These are phyloP conservation scores for Picea abies DNA, from an alignment of 83 land plant species.

Conservation along the genomic window DNA sequence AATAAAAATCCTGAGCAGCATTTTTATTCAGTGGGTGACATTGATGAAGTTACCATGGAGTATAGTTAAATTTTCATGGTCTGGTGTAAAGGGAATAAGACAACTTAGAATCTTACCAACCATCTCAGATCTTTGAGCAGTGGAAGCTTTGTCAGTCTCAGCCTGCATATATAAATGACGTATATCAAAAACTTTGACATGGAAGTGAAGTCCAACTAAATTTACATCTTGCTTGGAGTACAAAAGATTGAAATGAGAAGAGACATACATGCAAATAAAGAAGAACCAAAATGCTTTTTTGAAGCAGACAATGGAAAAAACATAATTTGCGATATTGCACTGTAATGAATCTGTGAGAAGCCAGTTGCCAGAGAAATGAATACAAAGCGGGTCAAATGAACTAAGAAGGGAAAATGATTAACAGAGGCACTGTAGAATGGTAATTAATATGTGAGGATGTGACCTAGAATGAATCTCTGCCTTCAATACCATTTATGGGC, in stretches of 20 bases:
- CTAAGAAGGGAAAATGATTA: too few relatives aligned
- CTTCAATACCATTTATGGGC: too few relatives aligned
- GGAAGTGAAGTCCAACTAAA: not conserved
- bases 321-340: not conserved
- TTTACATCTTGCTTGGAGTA: not conserved
- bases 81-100: not conserved
- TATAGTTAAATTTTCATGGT: not conserved
- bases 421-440: too few relatives aligned
- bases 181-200: not conserved
- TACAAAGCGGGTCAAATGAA: too few relatives aligned
- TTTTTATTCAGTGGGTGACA: not conserved
- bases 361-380: too few relatives aligned
- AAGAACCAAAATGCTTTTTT: not conserved
- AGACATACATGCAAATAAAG: not conserved
- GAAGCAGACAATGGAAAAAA: not conserved
- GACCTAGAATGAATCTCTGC: too few relatives aligned
- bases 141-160: not conserved
- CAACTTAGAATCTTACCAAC: not conserved
- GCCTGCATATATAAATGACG: conserved; percentile 3
- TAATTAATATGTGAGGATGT: too few relatives aligned
- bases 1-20: too few relatives aligned
- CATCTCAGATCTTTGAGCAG: not conserved
- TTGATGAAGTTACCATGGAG: not conserved
- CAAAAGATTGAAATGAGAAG: not conserved
- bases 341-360: not conserved